Conservation (phyloP, 139 green algal genomes). For the Coccomyxa sp. region DNA sequence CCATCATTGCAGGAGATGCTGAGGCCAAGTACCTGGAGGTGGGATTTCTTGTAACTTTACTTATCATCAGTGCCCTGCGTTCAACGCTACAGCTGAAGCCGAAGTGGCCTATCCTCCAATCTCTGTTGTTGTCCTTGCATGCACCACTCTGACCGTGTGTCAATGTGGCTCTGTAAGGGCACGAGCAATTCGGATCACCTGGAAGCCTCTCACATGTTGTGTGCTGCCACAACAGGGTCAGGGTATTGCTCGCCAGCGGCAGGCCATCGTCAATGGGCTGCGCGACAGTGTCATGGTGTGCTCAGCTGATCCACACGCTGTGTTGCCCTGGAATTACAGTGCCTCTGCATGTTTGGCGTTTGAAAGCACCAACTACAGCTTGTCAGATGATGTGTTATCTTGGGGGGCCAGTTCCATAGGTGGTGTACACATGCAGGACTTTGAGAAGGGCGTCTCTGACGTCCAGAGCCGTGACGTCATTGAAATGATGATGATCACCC, state of each 20-base stretch:
- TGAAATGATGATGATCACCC: constrained; percentile 64
- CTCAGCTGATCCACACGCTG: too few relatives aligned
- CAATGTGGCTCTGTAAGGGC: neutral
- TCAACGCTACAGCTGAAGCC: neutral
- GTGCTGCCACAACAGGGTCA: constrained; percentile 19
- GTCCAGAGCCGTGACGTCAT: constrained; percentile 66
- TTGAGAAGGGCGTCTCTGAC: constrained; percentile 29
- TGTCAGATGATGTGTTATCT: too few relatives aligned
- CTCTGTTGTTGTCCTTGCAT: neutral
- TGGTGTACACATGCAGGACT: too few relatives aligned
- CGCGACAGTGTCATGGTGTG: neutral
- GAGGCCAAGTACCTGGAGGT: constrained; percentile 88
- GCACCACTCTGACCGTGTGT: neutral
- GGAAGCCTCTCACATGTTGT: too few relatives aligned
- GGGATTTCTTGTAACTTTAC: neutral
- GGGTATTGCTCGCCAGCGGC: constrained; percentile 70
- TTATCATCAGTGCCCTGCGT: neutral
- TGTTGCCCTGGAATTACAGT: too few relatives aligned
- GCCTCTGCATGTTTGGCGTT: too few relatives aligned
- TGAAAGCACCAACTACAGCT: too few relatives aligned
- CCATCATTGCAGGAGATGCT: constrained; percentile 70
- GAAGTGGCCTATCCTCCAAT: neutral
- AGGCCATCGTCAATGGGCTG: constrained; percentile 73
- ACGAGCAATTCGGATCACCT: neutral
- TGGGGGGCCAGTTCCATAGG: too few relatives aligned